Base-by-base conservation (phyloP, 805 yeast genomes). In the Monosporozyma siamensis region DNA sequence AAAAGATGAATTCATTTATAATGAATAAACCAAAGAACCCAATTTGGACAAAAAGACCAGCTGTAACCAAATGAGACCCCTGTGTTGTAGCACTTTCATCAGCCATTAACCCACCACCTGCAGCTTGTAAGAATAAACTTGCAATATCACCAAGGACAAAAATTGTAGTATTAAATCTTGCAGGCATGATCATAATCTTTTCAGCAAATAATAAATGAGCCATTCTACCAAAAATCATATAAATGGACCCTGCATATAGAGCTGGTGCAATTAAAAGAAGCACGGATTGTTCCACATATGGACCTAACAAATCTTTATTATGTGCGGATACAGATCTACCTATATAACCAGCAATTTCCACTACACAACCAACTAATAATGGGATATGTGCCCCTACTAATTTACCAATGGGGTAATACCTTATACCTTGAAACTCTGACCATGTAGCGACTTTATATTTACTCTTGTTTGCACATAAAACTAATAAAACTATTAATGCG, bases 141-240 rank as follows among this genome's bases (percentile, higher is more conserved):
- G 54, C 10, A 10, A 62, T 48, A 47, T 64, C 67, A 15, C 64
- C 64, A n/a, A 42, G 9, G 6, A 63, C 63, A 51, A 62, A 63
- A 11, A 59, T 41, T 6, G 47, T 48, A 2, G 64, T 60, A 10
- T 54, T 48, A 37, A 44, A 54, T 38, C 50, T 50, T 5, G 53
- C 38, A 7, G 54, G 56, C 42, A 51, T 40, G 11, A 59, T 50
- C 26, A 56, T 29, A 17, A 46, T 38, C 8, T 48, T 42, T 31
- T 44, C 48, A 24, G 54, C 54, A 20, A 44, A 44, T 42, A 59
- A 36, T 7, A 43, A 31, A 22, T 32, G 43, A 5, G 58, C 45
- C 24, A 62, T 31, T 41, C 56, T 44, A 12, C 61, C 65, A 40
- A 62, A 56, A 3, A 52, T 11, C 64, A 62, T 59, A 42, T 64